Percentiles rank a stretch among this genome's conserved stretches.
phyloP scores from a whole-genome alignment of 2,329 filamentous ascomycete species.

The Fusarium sp. region DNA sequence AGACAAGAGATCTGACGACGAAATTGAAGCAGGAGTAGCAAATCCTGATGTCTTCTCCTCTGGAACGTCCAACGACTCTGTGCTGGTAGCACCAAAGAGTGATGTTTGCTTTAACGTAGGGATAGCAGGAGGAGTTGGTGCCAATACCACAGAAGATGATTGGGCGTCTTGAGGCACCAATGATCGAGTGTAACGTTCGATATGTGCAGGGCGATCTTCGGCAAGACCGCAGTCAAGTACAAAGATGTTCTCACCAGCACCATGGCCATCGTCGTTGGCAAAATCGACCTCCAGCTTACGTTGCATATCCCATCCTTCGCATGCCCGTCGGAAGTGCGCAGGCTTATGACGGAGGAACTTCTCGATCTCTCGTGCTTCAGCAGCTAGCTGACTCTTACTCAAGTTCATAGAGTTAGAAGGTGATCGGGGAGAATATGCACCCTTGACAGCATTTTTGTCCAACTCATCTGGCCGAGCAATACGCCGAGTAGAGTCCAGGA shows the following conservation, averaged over 20 bases:
- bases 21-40: constrained; percentile 42
- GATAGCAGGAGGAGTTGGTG: constrained; percentile 8
- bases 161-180: constrained; percentile 36
- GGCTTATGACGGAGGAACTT: constrained; percentile 79
- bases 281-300: constrained; percentile 90
- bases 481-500: constrained; percentile 83
- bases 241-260: constrained; percentile 81
- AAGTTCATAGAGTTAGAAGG: constrained; percentile 80
- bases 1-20: constrained; percentile 29
- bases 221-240: constrained; percentile 79
- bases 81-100: constrained; percentile 48
- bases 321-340: constrained; percentile 80
- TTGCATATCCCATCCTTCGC: constrained; percentile 92
- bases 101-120: constrained; percentile 37
- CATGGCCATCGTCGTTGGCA: constrained; percentile 79
- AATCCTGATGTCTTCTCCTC: constrained; percentile 42
- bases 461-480: constrained; percentile 78
- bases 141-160: constrained; percentile 21
- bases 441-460: constrained; percentile 73
- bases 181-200: constrained; percentile 60
- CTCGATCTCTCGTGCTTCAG: constrained; percentile 86
- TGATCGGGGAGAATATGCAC: constrained; percentile 83
- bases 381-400: constrained; percentile 74
- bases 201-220: constrained; percentile 61
- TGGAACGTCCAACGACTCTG: constrained; percentile 15